Conservation (phyloP, 1,284 basidiomycete species). For the Pseudozyma hubeiensis region DNA sequence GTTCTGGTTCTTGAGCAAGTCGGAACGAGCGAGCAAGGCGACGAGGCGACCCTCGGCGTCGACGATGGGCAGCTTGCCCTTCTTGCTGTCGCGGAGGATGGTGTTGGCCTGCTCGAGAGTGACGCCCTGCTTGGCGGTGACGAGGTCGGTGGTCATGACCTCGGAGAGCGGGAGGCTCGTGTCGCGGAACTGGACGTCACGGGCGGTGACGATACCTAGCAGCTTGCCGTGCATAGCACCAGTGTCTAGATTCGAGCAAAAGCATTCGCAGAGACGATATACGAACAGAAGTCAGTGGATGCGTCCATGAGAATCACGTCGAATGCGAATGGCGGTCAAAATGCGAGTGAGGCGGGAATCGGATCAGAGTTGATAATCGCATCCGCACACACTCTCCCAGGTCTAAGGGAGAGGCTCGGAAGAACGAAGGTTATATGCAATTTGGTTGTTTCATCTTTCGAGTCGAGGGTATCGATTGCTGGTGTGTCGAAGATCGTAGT, state of each 20-base stretch:
- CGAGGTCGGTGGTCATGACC: slow-evolving; percentile 80
- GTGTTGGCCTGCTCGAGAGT: slow-evolving; percentile 92
- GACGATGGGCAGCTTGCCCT: slow-evolving; percentile 84
- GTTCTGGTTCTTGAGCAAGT: slow-evolving; percentile 97
- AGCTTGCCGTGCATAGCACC: slow-evolving; percentile 89
- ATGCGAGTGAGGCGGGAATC: background rate
- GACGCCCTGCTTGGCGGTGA: slow-evolving; percentile 63
- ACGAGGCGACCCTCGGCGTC: slow-evolving; percentile 62
- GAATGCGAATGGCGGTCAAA: too few species aligned
- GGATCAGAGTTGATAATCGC: slow-evolving; percentile 70
- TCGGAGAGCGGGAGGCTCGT: slow-evolving; percentile 78
- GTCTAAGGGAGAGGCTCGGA: slow-evolving; percentile 77
- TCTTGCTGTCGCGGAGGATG: slow-evolving; percentile 95
- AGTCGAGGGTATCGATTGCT: too few species aligned
- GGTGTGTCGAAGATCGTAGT: background rate
- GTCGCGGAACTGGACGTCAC: slow-evolving; percentile 93
- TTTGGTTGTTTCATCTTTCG: slow-evolving; percentile 48
- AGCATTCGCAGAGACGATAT: background rate
- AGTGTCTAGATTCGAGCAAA: slow-evolving; percentile 75
- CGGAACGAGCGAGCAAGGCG: slow-evolving; percentile 76
- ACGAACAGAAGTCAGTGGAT: background rate
- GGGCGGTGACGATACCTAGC: slow-evolving; percentile 94
- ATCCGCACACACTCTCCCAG: slow-evolving; percentile 79
- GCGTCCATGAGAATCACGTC: background rate
- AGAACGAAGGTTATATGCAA: slow-evolving; percentile 83